Conservation (phyloP, 2,329 filamentous ascomycete species). For the Trichophyton equinum region DNA sequence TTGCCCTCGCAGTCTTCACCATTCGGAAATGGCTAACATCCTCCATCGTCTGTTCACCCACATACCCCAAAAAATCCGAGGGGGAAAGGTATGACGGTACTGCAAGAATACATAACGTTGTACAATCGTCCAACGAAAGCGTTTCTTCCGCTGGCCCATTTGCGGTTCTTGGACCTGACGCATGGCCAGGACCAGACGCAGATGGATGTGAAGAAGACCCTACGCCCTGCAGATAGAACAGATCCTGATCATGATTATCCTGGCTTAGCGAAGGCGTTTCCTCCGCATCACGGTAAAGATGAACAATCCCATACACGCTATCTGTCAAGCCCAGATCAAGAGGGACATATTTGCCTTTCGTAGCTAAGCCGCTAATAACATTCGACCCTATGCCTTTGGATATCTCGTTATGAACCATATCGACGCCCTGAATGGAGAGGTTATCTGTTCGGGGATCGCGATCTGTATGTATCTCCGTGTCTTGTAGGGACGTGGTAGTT, state of each 20-base stretch:
- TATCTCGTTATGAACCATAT: slow-evolving; percentile 47
- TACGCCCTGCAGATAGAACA: slow-evolving; percentile 25
- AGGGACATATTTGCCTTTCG: slow-evolving; percentile 67
- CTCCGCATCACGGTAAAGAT: slow-evolving; percentile 76
- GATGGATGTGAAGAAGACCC: slow-evolving; percentile 12
- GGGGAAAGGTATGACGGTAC: slow-evolving; percentile 90
- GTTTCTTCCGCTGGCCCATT: background rate
- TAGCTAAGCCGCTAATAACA: slow-evolving; percentile 53
- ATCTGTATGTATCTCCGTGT: slow-evolving; percentile 36
- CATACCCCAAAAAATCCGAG: slow-evolving; percentile 78
- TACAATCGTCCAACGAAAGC: slow-evolving; percentile 49
- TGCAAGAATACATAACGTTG: slow-evolving; percentile 81
- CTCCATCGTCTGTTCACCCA: slow-evolving; percentile 74
- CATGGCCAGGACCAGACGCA: too few relatives aligned
- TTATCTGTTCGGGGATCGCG: slow-evolving; percentile 54
- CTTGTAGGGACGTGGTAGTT: background rate
- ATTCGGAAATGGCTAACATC: slow-evolving; percentile 89
- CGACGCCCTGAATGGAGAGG: slow-evolving; percentile 65
- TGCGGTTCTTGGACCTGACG: too few relatives aligned
- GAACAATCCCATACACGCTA: slow-evolving; percentile 82
- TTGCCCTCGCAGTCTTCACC: slow-evolving; percentile 77
- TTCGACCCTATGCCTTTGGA: slow-evolving; percentile 40
- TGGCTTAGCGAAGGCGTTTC: slow-evolving; percentile 50
- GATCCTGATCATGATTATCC: slow-evolving; percentile 34
- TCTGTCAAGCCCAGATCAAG: slow-evolving; percentile 61